These are phyloP conservation scores for Neurospora africana DNA, from an alignment of 495 filamentous ascomycete genomes.

Conservation along the genomic window DNA sequence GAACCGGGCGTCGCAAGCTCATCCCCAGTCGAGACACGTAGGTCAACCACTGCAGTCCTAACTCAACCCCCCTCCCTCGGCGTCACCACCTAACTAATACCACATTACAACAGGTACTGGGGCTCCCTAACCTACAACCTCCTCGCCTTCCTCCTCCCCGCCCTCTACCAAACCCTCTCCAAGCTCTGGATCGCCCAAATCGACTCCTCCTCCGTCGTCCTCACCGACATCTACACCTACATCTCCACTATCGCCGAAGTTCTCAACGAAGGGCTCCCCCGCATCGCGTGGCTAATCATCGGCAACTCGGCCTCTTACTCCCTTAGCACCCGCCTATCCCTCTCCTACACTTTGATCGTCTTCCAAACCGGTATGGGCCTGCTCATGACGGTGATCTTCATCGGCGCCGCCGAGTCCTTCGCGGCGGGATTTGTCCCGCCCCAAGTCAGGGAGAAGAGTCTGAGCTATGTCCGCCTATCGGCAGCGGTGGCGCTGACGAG, in stretches of 20 bases:
- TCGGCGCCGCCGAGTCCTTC: constrained; percentile 41
- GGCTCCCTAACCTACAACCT: constrained; percentile 56
- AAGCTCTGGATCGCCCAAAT: constrained; percentile 71
- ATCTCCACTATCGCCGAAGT: constrained; percentile 57
- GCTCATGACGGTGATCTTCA: constrained; percentile 53
- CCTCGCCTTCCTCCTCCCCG: constrained; percentile 53
- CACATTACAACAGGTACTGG: constrained; percentile 24
- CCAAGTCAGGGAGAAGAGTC: constrained; percentile 41
- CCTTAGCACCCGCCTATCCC: constrained; percentile 39
- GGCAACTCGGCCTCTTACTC: constrained; percentile 51
- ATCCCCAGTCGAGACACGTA: background rate
- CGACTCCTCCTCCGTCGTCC: constrained; percentile 53
- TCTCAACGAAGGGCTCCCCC: constrained; percentile 63
- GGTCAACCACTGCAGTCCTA: background rate
- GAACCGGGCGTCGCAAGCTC: background rate
- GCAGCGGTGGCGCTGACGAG: constrained; percentile 51
- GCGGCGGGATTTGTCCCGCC: constrained; percentile 54
- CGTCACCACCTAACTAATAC: background rate
- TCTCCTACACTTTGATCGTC: constrained; percentile 55
- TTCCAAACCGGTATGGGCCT: constrained; percentile 47
- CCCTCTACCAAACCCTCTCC: constrained; percentile 56
- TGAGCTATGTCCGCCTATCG: constrained; percentile 59
- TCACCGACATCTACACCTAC: constrained; percentile 50
- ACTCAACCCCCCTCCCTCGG: background rate
- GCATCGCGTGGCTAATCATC: constrained; percentile 59